phyloP scores from a whole-genome alignment of 2,329 filamentous ascomycete species.

The Fusarium sp. region DNA sequence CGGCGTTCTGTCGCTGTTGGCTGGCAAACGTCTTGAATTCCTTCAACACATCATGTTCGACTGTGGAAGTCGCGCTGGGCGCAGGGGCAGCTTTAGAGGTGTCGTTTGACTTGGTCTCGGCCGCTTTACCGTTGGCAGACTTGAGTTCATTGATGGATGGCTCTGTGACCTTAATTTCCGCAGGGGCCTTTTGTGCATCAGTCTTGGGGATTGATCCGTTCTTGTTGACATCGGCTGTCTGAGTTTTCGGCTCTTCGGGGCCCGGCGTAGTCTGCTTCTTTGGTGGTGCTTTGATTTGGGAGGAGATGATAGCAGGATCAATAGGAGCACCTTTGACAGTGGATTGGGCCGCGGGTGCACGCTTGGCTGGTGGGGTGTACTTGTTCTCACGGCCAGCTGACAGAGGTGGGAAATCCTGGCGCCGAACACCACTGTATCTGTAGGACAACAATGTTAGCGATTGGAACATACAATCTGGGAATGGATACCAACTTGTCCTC shows the following conservation, averaged over 20 bases:
- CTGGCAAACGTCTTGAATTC: slow-evolving; percentile 74
- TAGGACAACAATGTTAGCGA: slow-evolving; percentile 34
- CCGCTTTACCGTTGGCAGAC: slow-evolving; percentile 48
- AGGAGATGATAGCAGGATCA: slow-evolving; percentile 90
- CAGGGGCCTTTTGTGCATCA: slow-evolving; percentile 41
- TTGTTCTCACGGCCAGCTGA: slow-evolving; percentile 66
- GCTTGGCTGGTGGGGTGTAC: slow-evolving; percentile 90
- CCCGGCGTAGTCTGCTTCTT: slow-evolving; percentile 50
- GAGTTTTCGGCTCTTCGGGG: slow-evolving; percentile 42
- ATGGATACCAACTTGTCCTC: slow-evolving; percentile 80
- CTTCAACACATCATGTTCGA: slow-evolving; percentile 70
- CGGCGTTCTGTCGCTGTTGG: slow-evolving; percentile 64
- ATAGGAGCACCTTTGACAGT: slow-evolving; percentile 81
- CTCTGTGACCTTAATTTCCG: slow-evolving; percentile 46
- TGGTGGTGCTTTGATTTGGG: slow-evolving; percentile 70
- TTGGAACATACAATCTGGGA: not conserved
- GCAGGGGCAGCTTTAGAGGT: slow-evolving; percentile 47
- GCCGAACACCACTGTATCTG: slow-evolving; percentile 91
- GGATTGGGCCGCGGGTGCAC: slow-evolving; percentile 79
- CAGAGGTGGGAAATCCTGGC: slow-evolving; percentile 78
- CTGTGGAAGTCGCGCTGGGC: slow-evolving; percentile 68
- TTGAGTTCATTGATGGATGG: slow-evolving; percentile 45
- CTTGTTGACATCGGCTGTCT: slow-evolving; percentile 43
- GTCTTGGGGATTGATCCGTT: slow-evolving; percentile 46
- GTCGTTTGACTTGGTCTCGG: slow-evolving; percentile 45